Conservation (phyloP, 2,329 filamentous ascomycete species). For the Xylaria sp. region DNA sequence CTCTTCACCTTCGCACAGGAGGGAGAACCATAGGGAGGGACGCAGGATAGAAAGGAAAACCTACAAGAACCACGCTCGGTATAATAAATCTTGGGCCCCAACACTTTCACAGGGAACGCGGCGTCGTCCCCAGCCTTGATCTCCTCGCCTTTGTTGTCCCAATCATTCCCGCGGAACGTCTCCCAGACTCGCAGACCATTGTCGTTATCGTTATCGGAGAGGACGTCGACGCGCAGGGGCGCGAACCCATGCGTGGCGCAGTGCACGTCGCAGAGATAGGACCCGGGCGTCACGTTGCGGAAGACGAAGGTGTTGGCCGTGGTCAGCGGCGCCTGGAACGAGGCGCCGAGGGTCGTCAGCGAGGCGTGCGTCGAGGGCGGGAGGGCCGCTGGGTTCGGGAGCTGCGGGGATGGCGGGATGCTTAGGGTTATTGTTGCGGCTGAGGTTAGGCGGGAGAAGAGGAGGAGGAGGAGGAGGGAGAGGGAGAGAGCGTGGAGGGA, state of each 20-base stretch:
- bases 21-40: neutral
- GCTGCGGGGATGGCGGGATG: constrained; percentile 53
- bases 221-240: constrained; percentile 82
- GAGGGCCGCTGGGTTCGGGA: constrained; percentile 64
- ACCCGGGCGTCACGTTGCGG: constrained; percentile 74
- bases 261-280: constrained; percentile 86
- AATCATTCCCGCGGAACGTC: constrained; percentile 89
- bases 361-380: constrained; percentile 73
- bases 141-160: constrained; percentile 83
- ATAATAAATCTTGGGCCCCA: constrained; percentile 79
- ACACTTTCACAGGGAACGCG: constrained; percentile 69
- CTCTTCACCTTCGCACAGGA: neutral
- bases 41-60: constrained; percentile 51
- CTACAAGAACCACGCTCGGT: constrained; percentile 79
- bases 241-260: constrained; percentile 79
- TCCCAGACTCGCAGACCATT: constrained; percentile 72
- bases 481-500: constrained; percentile 52
- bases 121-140: constrained; percentile 49
- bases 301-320: constrained; percentile 80
- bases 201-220: constrained; percentile 52
- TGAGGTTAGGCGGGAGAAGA: constrained; percentile 44
- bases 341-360: constrained; percentile 57
- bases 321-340: constrained; percentile 70
- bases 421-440: constrained; percentile 59
- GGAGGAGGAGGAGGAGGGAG: constrained; percentile 11